Base-by-base conservation (phyloP, 1,284 basidiomycete species). In the Ustilago curta region DNA sequence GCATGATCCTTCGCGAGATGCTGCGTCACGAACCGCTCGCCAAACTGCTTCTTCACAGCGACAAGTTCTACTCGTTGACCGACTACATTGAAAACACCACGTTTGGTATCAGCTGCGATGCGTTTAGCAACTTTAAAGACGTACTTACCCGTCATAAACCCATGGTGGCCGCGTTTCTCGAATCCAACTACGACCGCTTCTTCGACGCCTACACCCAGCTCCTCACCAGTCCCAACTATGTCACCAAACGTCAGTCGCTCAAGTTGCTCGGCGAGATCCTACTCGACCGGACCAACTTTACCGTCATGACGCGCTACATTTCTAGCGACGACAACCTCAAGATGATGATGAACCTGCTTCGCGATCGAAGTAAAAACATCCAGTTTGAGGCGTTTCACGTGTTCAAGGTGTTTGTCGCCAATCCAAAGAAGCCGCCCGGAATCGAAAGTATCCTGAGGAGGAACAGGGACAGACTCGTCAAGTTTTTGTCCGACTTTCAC, bases 381-480 rank as follows among this genome's bases (percentile, higher is more conserved):
- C 96, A 99, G 86, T 99, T 98, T 70, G 96, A 99, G 86, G 96
- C 96, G 2, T 99, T 99, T 87, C 97, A 99, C 81, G 97, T 99
- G 35, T 99, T 99, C 90, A 99, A 99, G 90, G 96, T 95, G 6
- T 99, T 99, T 82, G 96, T 99, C 39, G 96, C 97, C 43, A 99
- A 99, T 84, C 96, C 96, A 23, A 97, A 97, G 90, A 99, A 99
- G 85, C 95, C 96, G 9, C 90, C 93, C 31, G 92, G 95, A 81
- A 97, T 99, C 70, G 95, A 96, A 81, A 87, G 87, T 32, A 99
- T 99, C 70, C 88, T 99, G 14, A 88, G 92, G 63, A 87, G 96
- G 75, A 99, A 99, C 87, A 94, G 94, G 87, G 94, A 97, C 19
- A 95, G 97, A 82, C 87, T 99, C 14, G 88, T 99, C 43, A 87